Percentiles rank a stretch among this genome's conserved stretches.
These are phyloP conservation scores for Yamadazyma olivae DNA, from an alignment of 805 yeast genomes.

Conservation along the genomic window DNA sequence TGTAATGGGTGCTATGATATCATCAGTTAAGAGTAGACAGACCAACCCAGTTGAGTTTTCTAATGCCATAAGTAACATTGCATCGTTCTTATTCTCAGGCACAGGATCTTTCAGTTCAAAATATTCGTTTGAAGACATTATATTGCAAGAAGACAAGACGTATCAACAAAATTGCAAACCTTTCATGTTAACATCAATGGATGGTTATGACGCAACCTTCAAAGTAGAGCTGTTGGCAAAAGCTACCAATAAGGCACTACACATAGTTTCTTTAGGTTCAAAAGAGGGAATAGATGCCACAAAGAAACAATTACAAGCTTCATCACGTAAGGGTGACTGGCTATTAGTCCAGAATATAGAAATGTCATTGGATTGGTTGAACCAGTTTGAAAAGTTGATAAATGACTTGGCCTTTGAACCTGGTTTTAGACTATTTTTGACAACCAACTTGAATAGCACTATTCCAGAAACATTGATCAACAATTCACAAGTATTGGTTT, in stretches of 20 bases:
- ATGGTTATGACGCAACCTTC: slow-evolving; percentile 65
- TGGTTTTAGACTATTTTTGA: slow-evolving; percentile 59
- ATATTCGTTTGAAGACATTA: slow-evolving; percentile 29
- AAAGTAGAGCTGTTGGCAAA: slow-evolving; percentile 47
- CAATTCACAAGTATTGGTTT: slow-evolving; percentile 51
- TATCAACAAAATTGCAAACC: slow-evolving; percentile 20
- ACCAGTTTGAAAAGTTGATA: slow-evolving; percentile 41
- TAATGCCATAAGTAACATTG: slow-evolving; percentile 15
- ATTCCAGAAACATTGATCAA: slow-evolving; percentile 58
- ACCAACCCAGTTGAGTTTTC: slow-evolving; percentile 11
- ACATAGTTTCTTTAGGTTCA: slow-evolving; percentile 70
- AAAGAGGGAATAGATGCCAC: slow-evolving; percentile 49
- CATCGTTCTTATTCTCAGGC: slow-evolving; percentile 25
- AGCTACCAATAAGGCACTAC: slow-evolving; percentile 21
- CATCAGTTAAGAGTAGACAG: neutral
- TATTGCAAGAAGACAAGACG: slow-evolving; percentile 15
- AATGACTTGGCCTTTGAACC: slow-evolving; percentile 21
- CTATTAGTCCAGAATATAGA: slow-evolving; percentile 79
- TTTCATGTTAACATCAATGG: slow-evolving; percentile 54
- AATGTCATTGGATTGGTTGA: slow-evolving; percentile 64
- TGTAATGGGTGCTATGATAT: neutral
- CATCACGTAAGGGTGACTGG: slow-evolving; percentile 61
- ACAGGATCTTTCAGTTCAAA: slow-evolving; percentile 26
- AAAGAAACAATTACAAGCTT: slow-evolving; percentile 34
- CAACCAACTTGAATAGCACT: slow-evolving; percentile 49